Conservation (phyloP, 1,139 yeast genomes). For the Candida sp. region DNA sequence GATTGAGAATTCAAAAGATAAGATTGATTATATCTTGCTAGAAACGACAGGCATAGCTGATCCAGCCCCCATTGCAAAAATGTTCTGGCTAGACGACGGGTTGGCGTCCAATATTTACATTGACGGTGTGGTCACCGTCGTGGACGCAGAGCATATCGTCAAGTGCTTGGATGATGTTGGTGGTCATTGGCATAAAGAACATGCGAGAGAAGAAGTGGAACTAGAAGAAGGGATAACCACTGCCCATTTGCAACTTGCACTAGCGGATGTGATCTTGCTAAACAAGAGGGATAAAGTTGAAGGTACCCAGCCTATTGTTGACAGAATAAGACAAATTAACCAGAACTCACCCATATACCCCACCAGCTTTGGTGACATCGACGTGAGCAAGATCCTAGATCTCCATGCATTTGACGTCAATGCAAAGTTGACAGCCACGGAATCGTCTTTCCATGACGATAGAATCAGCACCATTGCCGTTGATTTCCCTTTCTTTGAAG, state of each 20-base stretch:
- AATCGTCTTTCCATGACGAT: slow-evolving; percentile 40
- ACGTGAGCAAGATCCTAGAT: slow-evolving; percentile 63
- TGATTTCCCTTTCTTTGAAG: slow-evolving; percentile 49
- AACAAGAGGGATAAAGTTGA: slow-evolving; percentile 71
- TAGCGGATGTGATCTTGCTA: slow-evolving; percentile 81
- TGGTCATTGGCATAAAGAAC: slow-evolving; percentile 55
- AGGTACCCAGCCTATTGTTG: slow-evolving; percentile 25
- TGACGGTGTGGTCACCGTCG: slow-evolving; percentile 93
- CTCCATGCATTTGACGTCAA: slow-evolving; percentile 77
- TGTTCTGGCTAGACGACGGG: slow-evolving; percentile 98
- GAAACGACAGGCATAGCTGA: slow-evolving; percentile 99
- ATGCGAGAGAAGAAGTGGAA: slow-evolving; percentile 30
- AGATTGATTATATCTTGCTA: slow-evolving; percentile 84
- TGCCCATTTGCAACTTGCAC: slow-evolving; percentile 88
- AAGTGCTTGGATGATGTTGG: slow-evolving; percentile 74
- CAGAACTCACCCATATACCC: slow-evolving; percentile 67
- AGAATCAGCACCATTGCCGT: slow-evolving; percentile 69
- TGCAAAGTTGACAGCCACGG: slow-evolving; percentile 27
- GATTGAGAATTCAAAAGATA: slow-evolving; percentile 70
- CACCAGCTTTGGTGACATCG: slow-evolving; percentile 76
- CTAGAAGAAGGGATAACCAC: slow-evolving; percentile 65
- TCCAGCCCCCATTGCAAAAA: slow-evolving; percentile 94
- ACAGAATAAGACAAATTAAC: slow-evolving; percentile 63
- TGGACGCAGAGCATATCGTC: slow-evolving; percentile 76
- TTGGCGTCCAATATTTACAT: slow-evolving; percentile 82